Percentiles rank a stretch among this genome's conserved stretches.
These are phyloP conservation scores for Vitis hybrid DNA, from an alignment of 177 flowering plant genomes.

Conservation along the genomic window DNA sequence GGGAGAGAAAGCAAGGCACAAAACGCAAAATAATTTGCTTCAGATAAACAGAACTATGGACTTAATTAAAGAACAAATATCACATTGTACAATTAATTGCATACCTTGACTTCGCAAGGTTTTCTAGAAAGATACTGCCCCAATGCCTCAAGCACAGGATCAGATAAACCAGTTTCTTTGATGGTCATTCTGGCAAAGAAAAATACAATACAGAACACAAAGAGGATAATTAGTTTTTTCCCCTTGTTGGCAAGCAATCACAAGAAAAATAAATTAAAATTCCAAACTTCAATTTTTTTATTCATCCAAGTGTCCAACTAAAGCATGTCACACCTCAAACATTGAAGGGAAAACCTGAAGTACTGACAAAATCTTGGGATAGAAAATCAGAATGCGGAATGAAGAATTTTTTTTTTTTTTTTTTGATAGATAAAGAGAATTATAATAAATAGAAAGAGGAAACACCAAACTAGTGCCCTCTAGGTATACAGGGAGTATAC, in stretches of 20 bases:
- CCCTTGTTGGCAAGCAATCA: background rate
- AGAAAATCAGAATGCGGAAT: background rate
- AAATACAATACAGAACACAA: background rate
- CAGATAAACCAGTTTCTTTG: constrained; percentile 65
- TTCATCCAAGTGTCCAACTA: background rate
- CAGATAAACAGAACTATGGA: constrained; percentile 1
- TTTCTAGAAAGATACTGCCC: constrained; percentile 57
- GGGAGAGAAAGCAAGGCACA: constrained; percentile 12
- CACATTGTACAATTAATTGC: constrained; percentile 4
- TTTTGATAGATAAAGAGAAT: no score
- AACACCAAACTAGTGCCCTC: no score
- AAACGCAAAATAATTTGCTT: background rate
- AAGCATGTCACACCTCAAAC: background rate
- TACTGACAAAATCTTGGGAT: no score
- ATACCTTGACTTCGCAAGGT: constrained; percentile 74
- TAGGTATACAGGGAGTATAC: no score
- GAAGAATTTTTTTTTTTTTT: background rate
- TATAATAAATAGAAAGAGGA: no score
- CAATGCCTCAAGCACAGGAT: constrained; percentile 58
- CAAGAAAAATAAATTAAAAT: background rate
- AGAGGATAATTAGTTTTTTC: background rate
- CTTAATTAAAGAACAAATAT: background rate
- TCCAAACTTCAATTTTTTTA: background rate
- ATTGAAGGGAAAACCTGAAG: background rate
- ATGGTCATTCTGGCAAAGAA: constrained; percentile 64